Evolutionary conservation across 768 basidiomycete species (phyloP), one percentile per base, ranked within the genome.

Genomic region (Phaffia tasmanica): DNA sequence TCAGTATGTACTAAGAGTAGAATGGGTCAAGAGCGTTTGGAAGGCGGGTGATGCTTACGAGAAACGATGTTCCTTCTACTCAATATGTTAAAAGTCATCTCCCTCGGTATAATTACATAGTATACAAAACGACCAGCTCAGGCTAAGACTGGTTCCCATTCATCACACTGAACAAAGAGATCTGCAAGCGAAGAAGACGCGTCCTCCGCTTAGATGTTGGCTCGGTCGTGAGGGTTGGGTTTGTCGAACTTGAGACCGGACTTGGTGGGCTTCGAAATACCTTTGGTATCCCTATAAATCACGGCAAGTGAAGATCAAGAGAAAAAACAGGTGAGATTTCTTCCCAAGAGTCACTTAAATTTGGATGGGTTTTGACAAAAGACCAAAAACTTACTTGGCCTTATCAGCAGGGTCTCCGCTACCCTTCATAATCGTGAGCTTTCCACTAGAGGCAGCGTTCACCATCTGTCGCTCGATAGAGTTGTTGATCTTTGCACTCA

Each of bases 391-490:
- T n/a, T 8, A 54, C n/a, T n/a, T n/a, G 46, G 48, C 63, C 15
- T 48, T 56, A 46, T 54, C 63, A 21, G 63, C 54, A 11, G 63
- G 55, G 54, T 73, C 74, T 25, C 64, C 69, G 30, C 63, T 76
- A 69, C 85, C 83, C 78, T 87, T 88, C 90, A 97, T 90, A 75
- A 97, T 91, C 32, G 89, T 89, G 69, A 97, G 80, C 75, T 89
- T 90, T 49, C 92, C 92, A 53, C 85, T 80, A 5, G 88, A 90
- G 3, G 92, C 92, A 8, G 90, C 90, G 58, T 84, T 79, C 16
- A 89, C 87, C 84, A 92, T 89, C 77, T 93, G 91, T 63, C 82
- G 81, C 75, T 97, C 92, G 72, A 97, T 92, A 25, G 87, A 88
- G 75, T 84, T 85, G 75, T 88, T 90, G 74, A 95, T 92, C 78